Evolutionary conservation across 371 early-diverging fungal genomes (phyloP).

Genomic region (Syncephalastrum monosporum): DNA sequence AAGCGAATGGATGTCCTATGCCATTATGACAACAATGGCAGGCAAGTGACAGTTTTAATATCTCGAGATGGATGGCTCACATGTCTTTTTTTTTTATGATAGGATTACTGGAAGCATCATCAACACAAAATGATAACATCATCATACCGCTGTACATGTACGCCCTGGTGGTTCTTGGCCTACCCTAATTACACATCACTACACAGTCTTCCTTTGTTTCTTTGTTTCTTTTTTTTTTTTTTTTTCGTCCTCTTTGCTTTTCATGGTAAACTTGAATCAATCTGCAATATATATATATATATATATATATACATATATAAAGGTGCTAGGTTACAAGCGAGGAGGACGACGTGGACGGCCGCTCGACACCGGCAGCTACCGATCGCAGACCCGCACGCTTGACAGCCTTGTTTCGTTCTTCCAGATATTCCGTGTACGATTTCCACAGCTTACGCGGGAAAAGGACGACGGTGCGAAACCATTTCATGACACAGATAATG

Average conservation of each 20-base stretch:
- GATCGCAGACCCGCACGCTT: constrained; percentile 22
- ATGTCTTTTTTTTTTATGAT: constrained; percentile 10
- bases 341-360: not conserved
- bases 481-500: constrained; percentile 41
- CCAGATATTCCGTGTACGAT: constrained; percentile 34
- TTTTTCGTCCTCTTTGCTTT: no score
- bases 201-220: no score
- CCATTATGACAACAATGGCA: constrained; percentile 27
- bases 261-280: no score
- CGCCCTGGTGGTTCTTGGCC: constrained; percentile 37
- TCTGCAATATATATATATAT: no score
- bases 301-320: no score
- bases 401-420: constrained; percentile 41
- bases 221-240: no score
- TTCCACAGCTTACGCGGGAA: constrained; percentile 40
- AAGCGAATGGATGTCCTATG: constrained; percentile 23
- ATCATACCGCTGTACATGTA: constrained; percentile 72
- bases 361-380: constrained; percentile 6
- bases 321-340: no score
- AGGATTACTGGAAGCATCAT: constrained; percentile 62
- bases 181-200: no score
- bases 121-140: constrained; percentile 78
- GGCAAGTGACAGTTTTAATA: constrained; percentile 22
- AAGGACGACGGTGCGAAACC: constrained; percentile 27
- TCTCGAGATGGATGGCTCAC: not conserved